Base-by-base conservation (phyloP, 2,329 filamentous ascomycete species). In the Claviceps humidiphila region DNA sequence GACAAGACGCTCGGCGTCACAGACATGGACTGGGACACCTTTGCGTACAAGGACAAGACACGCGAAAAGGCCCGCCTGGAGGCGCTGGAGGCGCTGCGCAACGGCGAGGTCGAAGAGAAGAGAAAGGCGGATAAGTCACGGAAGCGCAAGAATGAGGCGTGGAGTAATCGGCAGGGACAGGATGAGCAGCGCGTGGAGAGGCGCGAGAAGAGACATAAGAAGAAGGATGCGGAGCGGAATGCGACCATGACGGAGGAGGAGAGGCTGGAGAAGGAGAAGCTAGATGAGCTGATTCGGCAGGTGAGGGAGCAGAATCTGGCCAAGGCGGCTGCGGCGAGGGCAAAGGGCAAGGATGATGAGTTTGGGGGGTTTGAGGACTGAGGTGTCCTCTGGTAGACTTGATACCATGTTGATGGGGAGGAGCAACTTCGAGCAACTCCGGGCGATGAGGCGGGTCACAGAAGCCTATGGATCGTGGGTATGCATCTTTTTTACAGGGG, bases 161-260 rank as follows among this genome's bases (percentile, higher is more conserved):
- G 86, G 85, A 90, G 85, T 65, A 77, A 74, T 53, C 86, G 87
- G 64, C 71, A 76, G 22, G 85, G 85, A 56, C 73, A 75, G 59
- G 83, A 84, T 60, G 82, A 82, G 24, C 71, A 77, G 54, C 79
- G 82, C 50, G 72, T 75, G 48, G 75, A 74, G 58, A 75, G 81
- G 54, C 73, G 81, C 51, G 84, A 87, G 58, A 83, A 81, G 71
- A 80, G 80, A 62, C 75, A 74, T 55, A 75, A 78, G 59, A 80
- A 76, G 64, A 75, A 77, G 54, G 83, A 89, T 56, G 78, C 80
- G 9, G 80, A 84, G 64, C 72, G 73, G 57, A 69, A 75, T 62
- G 75, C 78, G 34, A 75, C 73, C 54, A 82, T 91, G 79, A 86
- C 80, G n/a, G 80, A 84, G 3, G 79, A 81, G 53, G 81, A 89